Evolutionary conservation across 169 alveolate species (phyloP).

Genomic region (Plasmodium gallinaceum): DNA sequence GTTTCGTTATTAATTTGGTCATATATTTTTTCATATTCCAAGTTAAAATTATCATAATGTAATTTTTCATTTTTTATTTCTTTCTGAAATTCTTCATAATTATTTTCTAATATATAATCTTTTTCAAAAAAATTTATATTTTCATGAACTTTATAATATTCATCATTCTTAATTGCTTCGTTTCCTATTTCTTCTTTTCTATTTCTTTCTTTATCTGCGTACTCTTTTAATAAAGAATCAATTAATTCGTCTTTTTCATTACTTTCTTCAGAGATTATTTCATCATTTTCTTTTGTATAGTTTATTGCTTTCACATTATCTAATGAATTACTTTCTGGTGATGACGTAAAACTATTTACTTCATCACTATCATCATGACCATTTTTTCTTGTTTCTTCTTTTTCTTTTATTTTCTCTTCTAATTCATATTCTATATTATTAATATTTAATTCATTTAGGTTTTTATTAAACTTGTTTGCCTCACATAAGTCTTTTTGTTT

Average conservation of each 20-base stretch:
- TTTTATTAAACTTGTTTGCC: slow-evolving; percentile 36
- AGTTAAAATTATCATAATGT: slow-evolving; percentile 7
- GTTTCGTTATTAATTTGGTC: slow-evolving; percentile 73
- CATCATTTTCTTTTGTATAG: background rate
- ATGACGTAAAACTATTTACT: slow-evolving; percentile 49
- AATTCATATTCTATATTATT: slow-evolving; percentile 41
- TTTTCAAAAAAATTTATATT: slow-evolving; percentile 29
- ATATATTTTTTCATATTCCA: slow-evolving; percentile 58
- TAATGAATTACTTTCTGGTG: slow-evolving; percentile 52
- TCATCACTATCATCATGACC: background rate
- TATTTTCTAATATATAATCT: slow-evolving; percentile 7
- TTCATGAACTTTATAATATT: slow-evolving; percentile 38
- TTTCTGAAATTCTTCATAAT: background rate
- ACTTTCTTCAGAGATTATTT: slow-evolving; percentile 7
- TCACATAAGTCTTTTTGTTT: slow-evolving; percentile 26
- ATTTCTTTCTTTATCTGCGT: slow-evolving; percentile 35
- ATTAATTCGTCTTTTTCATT: slow-evolving; percentile 18
- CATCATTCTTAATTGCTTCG: slow-evolving; percentile 14
- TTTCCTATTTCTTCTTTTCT: slow-evolving; percentile 34
- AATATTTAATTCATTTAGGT: slow-evolving; percentile 76
- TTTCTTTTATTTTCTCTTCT: slow-evolving; percentile 14
- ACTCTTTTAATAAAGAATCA: slow-evolving; percentile 46
- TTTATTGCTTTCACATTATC: slow-evolving; percentile 17
- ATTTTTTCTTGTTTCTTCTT: background rate
- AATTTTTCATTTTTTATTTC: slow-evolving; percentile 12